These are phyloP conservation scores for Isatis tinctoria DNA, from an alignment of 345 rosid genomes.

Conservation along the genomic window DNA sequence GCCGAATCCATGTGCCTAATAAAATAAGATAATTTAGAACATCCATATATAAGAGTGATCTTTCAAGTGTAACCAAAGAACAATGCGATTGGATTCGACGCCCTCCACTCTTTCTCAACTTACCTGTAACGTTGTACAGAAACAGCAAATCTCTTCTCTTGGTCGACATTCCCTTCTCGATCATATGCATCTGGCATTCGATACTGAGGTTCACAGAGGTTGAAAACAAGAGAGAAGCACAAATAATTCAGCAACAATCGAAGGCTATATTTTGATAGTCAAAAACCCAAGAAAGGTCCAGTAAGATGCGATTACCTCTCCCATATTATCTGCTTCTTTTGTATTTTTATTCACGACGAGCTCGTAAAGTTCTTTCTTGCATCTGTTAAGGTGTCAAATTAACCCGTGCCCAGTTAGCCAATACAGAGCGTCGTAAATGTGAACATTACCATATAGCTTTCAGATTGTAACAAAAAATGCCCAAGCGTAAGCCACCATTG, in stretches of 20 bases:
- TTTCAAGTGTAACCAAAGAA: neutral
- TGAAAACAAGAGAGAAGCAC: neutral
- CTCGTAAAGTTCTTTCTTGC: conserved; percentile 55
- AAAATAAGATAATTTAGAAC: neutral
- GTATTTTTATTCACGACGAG: conserved; percentile 58
- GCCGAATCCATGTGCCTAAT: conserved; percentile 50
- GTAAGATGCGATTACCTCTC: conserved; percentile 45
- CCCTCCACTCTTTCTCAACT: conserved; percentile 16
- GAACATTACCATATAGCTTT: no score
- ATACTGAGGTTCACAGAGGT: conserved; percentile 16
- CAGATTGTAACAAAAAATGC: neutral
- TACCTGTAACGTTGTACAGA: conserved; percentile 71
- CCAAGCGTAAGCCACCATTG: neutral
- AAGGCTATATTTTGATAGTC: neutral
- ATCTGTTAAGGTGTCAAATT: neutral
- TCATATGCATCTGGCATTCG: conserved; percentile 89
- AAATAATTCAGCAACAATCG: neutral
- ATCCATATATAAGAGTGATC: neutral
- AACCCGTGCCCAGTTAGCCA: neutral
- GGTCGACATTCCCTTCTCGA: conserved; percentile 59
- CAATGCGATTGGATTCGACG: neutral
- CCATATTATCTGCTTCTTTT: conserved; percentile 47
- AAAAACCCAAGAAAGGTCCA: neutral
- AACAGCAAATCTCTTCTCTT: conserved; percentile 79
- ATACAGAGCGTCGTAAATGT: neutral